Evolutionary conservation across 1,284 basidiomycete genomes (phyloP).

Genomic region (Ganoderma lucidum): DNA sequence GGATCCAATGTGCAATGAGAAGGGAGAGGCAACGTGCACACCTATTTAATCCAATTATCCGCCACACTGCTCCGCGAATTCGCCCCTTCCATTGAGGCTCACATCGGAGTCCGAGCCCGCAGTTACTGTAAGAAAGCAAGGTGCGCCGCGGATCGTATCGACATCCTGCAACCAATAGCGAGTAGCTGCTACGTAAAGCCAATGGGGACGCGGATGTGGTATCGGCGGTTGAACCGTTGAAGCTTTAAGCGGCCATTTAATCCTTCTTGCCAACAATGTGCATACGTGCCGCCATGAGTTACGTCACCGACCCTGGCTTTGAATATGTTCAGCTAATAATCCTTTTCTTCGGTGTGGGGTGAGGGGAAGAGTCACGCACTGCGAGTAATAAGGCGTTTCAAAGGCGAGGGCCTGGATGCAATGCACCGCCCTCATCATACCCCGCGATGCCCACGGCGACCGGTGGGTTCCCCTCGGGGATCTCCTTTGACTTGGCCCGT

Average conservation of each 20-base stretch:
- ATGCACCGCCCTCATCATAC: neutral
- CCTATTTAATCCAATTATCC: neutral
- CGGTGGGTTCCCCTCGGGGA: neutral
- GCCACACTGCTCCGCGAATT: neutral
- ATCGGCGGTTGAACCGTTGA: neutral
- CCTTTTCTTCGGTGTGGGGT: neutral
- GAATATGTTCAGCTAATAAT: neutral
- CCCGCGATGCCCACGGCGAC: neutral
- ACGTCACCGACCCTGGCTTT: neutral
- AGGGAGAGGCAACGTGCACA: neutral
- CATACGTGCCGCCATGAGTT: neutral
- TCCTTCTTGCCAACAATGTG: neutral
- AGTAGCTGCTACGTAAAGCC: neutral
- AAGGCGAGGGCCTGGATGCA: neutral
- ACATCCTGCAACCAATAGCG: neutral
- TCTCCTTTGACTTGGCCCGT: neutral
- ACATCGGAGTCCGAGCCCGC: neutral
- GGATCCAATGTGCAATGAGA: neutral
- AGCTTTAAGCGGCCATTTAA: neutral
- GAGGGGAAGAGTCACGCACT: neutral
- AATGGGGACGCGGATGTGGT: neutral
- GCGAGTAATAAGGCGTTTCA: neutral
- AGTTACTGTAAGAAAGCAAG: neutral
- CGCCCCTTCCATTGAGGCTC: neutral
- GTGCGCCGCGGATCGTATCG: neutral